Conservation (phyloP, 2,329 filamentous ascomycete species). For the Xylaria sp. region DNA sequence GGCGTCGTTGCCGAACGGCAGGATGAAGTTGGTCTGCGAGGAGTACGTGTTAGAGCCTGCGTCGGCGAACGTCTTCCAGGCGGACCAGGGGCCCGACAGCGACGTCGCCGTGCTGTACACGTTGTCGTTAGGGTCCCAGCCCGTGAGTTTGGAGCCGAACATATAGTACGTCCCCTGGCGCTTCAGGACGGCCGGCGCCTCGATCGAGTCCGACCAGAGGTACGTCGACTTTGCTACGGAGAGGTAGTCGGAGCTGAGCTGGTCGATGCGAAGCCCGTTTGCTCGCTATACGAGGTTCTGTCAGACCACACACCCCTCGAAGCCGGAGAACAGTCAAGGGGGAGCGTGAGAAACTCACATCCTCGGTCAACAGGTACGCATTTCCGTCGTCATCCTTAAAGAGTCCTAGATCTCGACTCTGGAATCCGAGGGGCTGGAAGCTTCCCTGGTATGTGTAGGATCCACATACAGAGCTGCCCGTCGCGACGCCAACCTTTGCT, state of each 20-base stretch:
- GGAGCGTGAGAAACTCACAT: slow-evolving; percentile 31
- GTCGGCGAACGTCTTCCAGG: slow-evolving; percentile 68
- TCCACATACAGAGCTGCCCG: slow-evolving; percentile 67
- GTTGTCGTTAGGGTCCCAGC: slow-evolving; percentile 73
- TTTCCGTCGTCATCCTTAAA: slow-evolving; percentile 53
- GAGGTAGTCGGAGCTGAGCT: slow-evolving; percentile 66
- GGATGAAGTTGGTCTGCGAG: slow-evolving; percentile 70
- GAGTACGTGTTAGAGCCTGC: slow-evolving; percentile 65
- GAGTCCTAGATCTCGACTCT: slow-evolving; percentile 68
- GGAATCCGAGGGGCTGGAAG: slow-evolving; percentile 58
- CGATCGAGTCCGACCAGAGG: slow-evolving; percentile 64
- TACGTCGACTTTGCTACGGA: slow-evolving; percentile 61
- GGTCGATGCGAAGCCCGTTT: slow-evolving; percentile 67
- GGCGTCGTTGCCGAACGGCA: slow-evolving; percentile 55
- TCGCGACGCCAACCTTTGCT: slow-evolving; percentile 72
- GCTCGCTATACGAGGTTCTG: slow-evolving; percentile 54
- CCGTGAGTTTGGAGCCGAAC: slow-evolving; percentile 68
- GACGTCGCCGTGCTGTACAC: slow-evolving; percentile 68
- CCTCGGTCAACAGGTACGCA: slow-evolving; percentile 43
- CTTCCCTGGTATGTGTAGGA: slow-evolving; percentile 57
- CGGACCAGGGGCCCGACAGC: slow-evolving; percentile 68
- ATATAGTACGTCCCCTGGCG: slow-evolving; percentile 70
- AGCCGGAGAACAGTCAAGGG: neutral
- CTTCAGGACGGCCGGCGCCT: slow-evolving; percentile 72
- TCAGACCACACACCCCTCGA: neutral